Evolutionary conservation across 1,284 basidiomycete species (phyloP).

Genomic region (Naganishia liquefaciens): DNA sequence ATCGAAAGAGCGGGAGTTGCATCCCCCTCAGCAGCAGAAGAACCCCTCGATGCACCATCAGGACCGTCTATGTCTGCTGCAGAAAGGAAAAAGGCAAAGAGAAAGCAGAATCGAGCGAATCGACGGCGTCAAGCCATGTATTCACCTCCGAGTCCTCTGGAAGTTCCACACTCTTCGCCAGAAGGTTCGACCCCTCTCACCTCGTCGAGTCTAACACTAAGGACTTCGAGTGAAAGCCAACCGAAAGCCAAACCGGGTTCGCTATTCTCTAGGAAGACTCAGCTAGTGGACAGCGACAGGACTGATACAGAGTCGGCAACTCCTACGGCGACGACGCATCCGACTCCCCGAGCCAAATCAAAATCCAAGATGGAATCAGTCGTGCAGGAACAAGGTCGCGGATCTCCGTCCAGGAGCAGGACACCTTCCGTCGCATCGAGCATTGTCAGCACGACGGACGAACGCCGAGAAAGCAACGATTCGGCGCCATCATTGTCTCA

Average conservation of each 20-base stretch:
- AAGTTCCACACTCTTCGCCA: slow-evolving; percentile 3
- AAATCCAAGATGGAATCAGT: slow-evolving; percentile 12
- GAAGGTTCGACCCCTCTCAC: not conserved
- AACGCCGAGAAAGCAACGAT: not conserved
- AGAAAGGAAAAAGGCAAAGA: slow-evolving; percentile 24
- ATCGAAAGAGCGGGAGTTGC: too few relatives aligned
- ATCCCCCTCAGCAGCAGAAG: not conserved
- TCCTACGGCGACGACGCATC: slow-evolving; percentile 16
- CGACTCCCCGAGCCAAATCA: slow-evolving; percentile 2
- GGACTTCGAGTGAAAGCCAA: not conserved
- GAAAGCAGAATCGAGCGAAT: slow-evolving; percentile 15
- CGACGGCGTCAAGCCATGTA: not conserved
- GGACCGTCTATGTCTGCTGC: slow-evolving; percentile 1
- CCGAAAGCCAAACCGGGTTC: not conserved
- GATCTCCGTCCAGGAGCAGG: slow-evolving; percentile 10
- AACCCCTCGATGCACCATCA: not conserved
- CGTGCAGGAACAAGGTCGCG: not conserved
- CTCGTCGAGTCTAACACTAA: too few relatives aligned
- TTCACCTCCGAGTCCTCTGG: slow-evolving; percentile 1
- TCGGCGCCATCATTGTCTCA: slow-evolving; percentile 12
- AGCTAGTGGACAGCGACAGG: not conserved
- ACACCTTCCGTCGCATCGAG: not conserved
- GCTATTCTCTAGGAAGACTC: not conserved
- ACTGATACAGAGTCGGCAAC: slow-evolving; percentile 8
- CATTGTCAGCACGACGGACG: not conserved